Base-by-base conservation (phyloP, 2,329 filamentous ascomycete species). In the Aspergillus latus region DNA sequence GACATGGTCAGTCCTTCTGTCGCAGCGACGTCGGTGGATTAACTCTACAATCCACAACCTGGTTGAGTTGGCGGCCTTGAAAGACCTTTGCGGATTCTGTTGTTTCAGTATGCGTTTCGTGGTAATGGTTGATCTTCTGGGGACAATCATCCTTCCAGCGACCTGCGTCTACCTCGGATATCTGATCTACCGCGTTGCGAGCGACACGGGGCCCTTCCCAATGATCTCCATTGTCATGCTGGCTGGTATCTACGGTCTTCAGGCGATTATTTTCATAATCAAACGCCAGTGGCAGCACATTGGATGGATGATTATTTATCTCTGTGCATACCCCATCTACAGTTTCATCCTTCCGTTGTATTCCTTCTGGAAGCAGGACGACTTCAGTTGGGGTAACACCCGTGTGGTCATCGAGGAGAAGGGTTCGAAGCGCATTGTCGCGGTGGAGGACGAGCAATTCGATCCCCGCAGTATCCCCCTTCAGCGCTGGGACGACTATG, bases 341-440 rank as follows among this genome's bases (percentile, higher is more conserved):
- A 94, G 88, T 3, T 90, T 99, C 67, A 72, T 95, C 61, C 83
- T 99, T 10, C 94, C 94, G 0, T 78, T 99, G 61, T 99, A 97
- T 79, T 96, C 93, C 0, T 99, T 99, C 87, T 99, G 94, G 94
- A 96, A 97, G 76, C 92, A 97, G 74, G 94, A 99, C 76, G 93
- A 99, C 77, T 99, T 99, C 82, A 88, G 88, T 1, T 99, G 94
- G 94, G 94, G 94, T 82, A 97, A 94, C 78, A 99, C 94, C 1
- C 92, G 94, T 84, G 86, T 99, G 62, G 94, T 99, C 64, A 89
- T 97, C 63, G 93, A 92, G 58, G 94, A 99, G 74, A 91, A 93
- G 74, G 93, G 92, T 61, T 84, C 84, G 71, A 96, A 96, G 78
- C 86, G 96, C 70, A 80, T 97, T n/a, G 82, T 99, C 52, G 92